Evolutionary conservation across 495 filamentous ascomycete species (phyloP), one percentile per base, ranked within the genome.

Genomic region (Penicillium alfredii): DNA sequence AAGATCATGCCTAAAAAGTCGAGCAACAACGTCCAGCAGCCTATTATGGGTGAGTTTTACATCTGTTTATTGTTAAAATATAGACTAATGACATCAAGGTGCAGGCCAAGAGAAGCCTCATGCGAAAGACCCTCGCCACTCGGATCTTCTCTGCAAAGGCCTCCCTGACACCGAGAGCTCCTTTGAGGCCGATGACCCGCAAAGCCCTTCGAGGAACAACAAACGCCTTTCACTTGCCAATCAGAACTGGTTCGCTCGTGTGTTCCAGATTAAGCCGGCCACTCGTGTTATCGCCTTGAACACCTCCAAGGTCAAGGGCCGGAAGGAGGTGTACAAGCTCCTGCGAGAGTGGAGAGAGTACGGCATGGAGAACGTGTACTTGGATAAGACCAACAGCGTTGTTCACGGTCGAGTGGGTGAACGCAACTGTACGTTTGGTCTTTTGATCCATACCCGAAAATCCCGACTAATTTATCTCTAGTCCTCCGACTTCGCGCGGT

Each of bases 201-300:
- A 32, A 4, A 56, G 47, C 15, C 33, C 42, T 6, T 33, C 30
- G 11, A 21, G 24, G 23, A 2, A 25, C n/a, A 38, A 31, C 24
- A 54, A 48, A 22, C 53, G 33, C 11, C 53, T 38, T 23, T 55
- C 33, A 17, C 23, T 35, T 22, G 42, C 36, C 24, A 66, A 63
- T 40, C 71, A 81, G 41, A 92, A 83, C 40, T 95, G 88, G 88
- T 71, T 98, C 31, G 78, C 83, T 21, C 82, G 84, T 10, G 76
- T 97, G 13, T 82, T 98, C 62, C 78, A 87, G 30, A 81, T 96
- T 57, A 94, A 92, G 51, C 90, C 92, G 0, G 81, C 82, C 0
- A 77, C 66, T 17, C 73, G 74, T 34, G 70, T 81, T 6, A 53
- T 96, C 8, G 88, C 86, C 53, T 81, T 97, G 47, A 72, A 73